Evolutionary conservation across 2,329 filamentous ascomycete genomes (phyloP), one percentile per base, ranked within the genome.

Genomic region (Microcyclosporella mali): DNA sequence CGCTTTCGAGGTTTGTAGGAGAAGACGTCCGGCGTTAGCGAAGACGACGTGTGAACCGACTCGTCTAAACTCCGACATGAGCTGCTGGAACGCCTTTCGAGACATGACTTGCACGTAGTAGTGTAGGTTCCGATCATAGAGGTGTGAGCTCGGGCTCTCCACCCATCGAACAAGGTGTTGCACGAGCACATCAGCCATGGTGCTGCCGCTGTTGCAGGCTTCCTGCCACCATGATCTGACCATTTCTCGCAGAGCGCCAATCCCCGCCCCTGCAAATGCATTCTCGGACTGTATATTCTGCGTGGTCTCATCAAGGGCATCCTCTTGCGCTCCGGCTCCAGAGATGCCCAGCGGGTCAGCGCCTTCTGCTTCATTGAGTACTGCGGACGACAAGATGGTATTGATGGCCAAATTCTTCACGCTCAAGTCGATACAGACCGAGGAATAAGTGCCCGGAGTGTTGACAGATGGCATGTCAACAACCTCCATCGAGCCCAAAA

Each of bases 101-200:
- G 88, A 95, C 84, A 98, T 94, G 80, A 95, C 92, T 64, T 95
- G 90, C 41, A 99, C 89, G 59, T 98, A 97, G 70, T 95, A 92
- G 61, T 97, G 88, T 51, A 99, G 68, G 4, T 89, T 88, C 3
- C 85, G 81, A 66, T 99, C 94, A 62, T 97, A 98, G 44, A 99
- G 81, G 67, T 90, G 95, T 0, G 89, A 95, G 37, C 86, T 84
- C 0, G 90, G 87, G 49, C 83, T 92, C 63, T 95, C 88, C 2
- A 97, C 88, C 94, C 94, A 99, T 51, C 94, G 85, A 15, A 98
- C 88, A 3, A 99, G 76, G 66, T 98, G 90, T 60, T 95, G 89
- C 1, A 99, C 92, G 74, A 99, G 88, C 41, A 97, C 81, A 66
- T 98, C 92, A 1, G 94, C 94, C 88, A 98, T 95, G 31, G 80